phyloP scores from a whole-genome alignment of 1,139 yeast genomes.

The Geotrichum klebahnii region DNA sequence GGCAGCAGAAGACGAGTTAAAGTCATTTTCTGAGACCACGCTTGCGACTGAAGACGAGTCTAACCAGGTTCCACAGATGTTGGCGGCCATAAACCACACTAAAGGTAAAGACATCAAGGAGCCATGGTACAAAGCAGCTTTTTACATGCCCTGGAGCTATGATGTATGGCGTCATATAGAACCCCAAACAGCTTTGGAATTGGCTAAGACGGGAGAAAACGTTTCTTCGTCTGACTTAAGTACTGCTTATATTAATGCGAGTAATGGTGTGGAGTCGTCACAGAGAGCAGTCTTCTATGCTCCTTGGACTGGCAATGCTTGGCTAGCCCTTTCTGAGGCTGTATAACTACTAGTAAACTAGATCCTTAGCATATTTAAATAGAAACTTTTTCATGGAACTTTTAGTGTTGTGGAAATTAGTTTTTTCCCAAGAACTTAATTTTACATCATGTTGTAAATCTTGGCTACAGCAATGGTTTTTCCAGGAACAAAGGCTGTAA shows the following conservation, averaged over 20 bases:
- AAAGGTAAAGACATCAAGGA: slow-evolving; percentile 25
- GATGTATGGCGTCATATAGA: slow-evolving; percentile 65
- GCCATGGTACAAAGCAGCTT: slow-evolving; percentile 67
- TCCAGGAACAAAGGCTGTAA: no score
- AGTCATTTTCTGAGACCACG: slow-evolving; percentile 47
- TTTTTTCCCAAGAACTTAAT: neutral
- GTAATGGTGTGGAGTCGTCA: slow-evolving; percentile 49
- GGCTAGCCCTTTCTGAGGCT: slow-evolving; percentile 23
- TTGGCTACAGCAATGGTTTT: no score
- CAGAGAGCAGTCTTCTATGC: slow-evolving; percentile 57
- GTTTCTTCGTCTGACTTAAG: slow-evolving; percentile 54
- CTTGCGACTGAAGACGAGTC: slow-evolving; percentile 52
- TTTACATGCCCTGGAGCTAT: slow-evolving; percentile 67
- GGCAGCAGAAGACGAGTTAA: slow-evolving; percentile 66
- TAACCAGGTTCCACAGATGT: slow-evolving; percentile 45
- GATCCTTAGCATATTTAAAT: no score
- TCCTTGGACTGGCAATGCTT: slow-evolving; percentile 41
- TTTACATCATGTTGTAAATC: no score
- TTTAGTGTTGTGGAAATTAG: no score
- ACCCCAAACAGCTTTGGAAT: slow-evolving; percentile 50
- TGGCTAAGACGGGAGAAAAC: slow-evolving; percentile 43
- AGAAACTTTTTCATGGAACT: no score
- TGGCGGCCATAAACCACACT: slow-evolving; percentile 43
- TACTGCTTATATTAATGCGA: slow-evolving; percentile 45
- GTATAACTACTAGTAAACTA: no score